Evolutionary conservation across 805 yeast genomes (phyloP).

Genomic region (Myxozyma vanderwaltii): DNA sequence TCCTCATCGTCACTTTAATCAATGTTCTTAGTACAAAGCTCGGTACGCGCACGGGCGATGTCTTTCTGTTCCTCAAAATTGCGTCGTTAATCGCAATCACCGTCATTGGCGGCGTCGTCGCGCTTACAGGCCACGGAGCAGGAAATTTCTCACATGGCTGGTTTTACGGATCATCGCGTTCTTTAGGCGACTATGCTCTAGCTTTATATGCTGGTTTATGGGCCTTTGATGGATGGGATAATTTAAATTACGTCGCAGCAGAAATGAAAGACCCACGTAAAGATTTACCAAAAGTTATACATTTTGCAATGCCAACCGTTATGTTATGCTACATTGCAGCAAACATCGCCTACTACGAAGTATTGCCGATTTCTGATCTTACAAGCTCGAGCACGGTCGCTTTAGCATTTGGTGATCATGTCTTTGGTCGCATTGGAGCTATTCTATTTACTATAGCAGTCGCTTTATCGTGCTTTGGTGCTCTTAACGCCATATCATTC

Average conservation of each 20-base stretch:
- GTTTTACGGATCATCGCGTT: constrained; percentile 37
- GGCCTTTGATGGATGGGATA: constrained; percentile 53
- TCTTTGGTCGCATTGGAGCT: constrained; percentile 40
- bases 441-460: constrained; percentile 42
- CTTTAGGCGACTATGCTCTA: constrained; percentile 41
- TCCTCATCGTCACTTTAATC: constrained; percentile 37
- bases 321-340: constrained; percentile 43
- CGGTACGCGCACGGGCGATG: constrained; percentile 42
- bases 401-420: constrained; percentile 40
- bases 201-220: constrained; percentile 49
- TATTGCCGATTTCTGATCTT: constrained; percentile 65
- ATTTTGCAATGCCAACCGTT: constrained; percentile 47
- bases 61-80: constrained; percentile 43
- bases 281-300: constrained; percentile 46
- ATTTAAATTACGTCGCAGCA: constrained; percentile 46
- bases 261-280: constrained; percentile 45
- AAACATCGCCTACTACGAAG: constrained; percentile 56
- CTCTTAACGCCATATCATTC: constrained; percentile 46
- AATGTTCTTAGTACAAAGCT: constrained; percentile 40
- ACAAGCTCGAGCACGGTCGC: constrained; percentile 44
- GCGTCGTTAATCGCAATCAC: constrained; percentile 40
- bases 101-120: constrained; percentile 39
- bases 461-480: constrained; percentile 47
- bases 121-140: constrained; percentile 29
- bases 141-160: constrained; percentile 38